Evolutionary conservation across 2,329 filamentous ascomycete genomes (phyloP), one percentile per base, ranked within the genome.

Genomic region (Madurella mycetomatis): DNA sequence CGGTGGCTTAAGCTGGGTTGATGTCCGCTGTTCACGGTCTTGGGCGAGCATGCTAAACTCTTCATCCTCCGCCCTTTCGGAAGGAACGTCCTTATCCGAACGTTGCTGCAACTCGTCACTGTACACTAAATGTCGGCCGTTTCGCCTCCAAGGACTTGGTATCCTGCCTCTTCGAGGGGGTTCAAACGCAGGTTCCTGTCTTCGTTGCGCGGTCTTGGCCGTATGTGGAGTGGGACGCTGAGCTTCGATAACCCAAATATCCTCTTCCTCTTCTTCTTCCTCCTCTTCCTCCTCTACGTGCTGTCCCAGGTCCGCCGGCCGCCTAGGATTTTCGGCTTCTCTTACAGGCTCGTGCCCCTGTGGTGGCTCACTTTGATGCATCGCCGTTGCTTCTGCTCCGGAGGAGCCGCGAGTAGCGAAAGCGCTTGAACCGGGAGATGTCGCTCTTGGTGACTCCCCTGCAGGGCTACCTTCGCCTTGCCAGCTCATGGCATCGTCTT

Each of bases 191-290:
- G 60, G 55, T 9, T 65, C 59, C 8, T 42, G 37, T 9, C 42
- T 47, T 46, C 47, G 60, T 54, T 37, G n/a, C 13, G 19, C 48
- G 41, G 49, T 53, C 34, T 61, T 64, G 5, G 58, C 18, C 51
- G 9, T 67, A 5, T 59, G 65, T 9, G 76, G 74, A 1, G 72
- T 72, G 7, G 72, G 69, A 12, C 80, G 74, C 50, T 76, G 72
- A 11, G 80, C 81, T 63, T 84, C 81, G 19, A 82, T 63, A 32
- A 79, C 80, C 80, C 81, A 84, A 11, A 84, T 73, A 58, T 84
- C 76, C 2, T 69, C 70, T 11, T 76, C 76, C 3, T 75, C 73
- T n/a, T 51, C 54, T 13, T 60, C 60, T 9, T 61, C 49, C 30
- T 76, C 75, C 8, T 61, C 56, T 1, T 60, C 54, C 1, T 57